Conservation (phyloP, 148 eudicot genomes). For the Vaccinium myrtillus region DNA sequence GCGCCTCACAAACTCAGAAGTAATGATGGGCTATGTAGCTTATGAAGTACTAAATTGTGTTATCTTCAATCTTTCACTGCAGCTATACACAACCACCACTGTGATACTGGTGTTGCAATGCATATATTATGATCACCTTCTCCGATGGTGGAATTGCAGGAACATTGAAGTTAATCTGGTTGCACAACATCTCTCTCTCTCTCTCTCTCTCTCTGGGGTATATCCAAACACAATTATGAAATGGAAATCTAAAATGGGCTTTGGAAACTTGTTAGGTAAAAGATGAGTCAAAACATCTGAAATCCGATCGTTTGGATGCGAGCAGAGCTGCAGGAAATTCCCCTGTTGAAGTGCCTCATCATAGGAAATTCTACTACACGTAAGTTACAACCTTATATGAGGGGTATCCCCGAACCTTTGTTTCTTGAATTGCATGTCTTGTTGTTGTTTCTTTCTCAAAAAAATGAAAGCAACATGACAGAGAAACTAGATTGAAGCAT, state of each 20-base stretch:
- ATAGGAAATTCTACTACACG: conserved; percentile 49
- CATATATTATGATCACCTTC: conserved; percentile 60
- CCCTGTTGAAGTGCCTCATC: conserved; percentile 42
- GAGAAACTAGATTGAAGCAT: no score
- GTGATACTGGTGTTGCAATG: conserved; percentile 58
- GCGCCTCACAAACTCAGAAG: no score
- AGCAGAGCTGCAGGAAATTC: conserved; percentile 22
- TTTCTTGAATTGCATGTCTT: no score
- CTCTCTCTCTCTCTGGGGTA: neutral
- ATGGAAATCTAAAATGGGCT: neutral
- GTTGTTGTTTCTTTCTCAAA: no score
- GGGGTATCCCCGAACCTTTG: no score
- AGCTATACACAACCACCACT: conserved; percentile 64
- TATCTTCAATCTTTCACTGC: conserved; percentile 8
- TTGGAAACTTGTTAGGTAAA: conserved; percentile 24
- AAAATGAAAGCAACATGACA: no score
- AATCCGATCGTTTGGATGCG: conserved; percentile 22
- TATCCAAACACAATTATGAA: no score
- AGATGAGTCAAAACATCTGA: conserved; percentile 47
- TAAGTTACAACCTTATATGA: conserved; percentile 3
- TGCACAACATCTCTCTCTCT: neutral
- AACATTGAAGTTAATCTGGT: conserved; percentile 19
- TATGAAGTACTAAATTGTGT: no score
- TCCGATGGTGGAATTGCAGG: conserved; percentile 32
- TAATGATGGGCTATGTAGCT: neutral